These are phyloP conservation scores for Globisporangium yorkense DNA, from an alignment of 352 stramenopile genomes.

Conservation along the genomic window DNA sequence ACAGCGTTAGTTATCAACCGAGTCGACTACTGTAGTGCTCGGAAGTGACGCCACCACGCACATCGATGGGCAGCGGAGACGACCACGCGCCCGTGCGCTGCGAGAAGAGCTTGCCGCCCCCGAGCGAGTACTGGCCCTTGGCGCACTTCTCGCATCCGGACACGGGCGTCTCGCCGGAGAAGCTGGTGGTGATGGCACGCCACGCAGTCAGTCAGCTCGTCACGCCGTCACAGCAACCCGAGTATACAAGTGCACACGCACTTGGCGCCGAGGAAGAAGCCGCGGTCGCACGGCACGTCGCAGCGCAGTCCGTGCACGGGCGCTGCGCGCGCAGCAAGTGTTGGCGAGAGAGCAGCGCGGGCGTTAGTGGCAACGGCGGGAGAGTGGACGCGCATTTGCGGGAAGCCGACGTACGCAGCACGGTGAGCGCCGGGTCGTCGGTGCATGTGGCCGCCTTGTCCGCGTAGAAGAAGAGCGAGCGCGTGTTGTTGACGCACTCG, in stretches of 20 bases:
- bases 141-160: constrained; percentile 71
- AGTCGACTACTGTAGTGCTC: background rate
- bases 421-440: constrained; percentile 28
- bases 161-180: constrained; percentile 43
- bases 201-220: background rate
- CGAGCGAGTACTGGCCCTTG: constrained; percentile 70
- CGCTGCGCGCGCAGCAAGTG: constrained; percentile 19
- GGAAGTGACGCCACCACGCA: constrained; percentile 9
- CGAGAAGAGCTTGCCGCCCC: constrained; percentile 67
- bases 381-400: background rate
- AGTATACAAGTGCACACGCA: constrained; percentile 19
- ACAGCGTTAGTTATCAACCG: background rate
- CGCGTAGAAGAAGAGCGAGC: constrained; percentile 71
- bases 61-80: constrained; percentile 44
- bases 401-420: constrained; percentile 33
- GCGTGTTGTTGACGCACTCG: constrained; percentile 73
- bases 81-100: constrained; percentile 65
- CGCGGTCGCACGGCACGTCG: constrained; percentile 62
- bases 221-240: too few relatives aligned
- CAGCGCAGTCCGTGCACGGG: constrained; percentile 64
- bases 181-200: constrained; percentile 21
- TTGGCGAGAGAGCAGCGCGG: background rate
- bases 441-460: constrained; percentile 44
- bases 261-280: constrained; percentile 75
- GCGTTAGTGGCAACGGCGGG: background rate